These are phyloP conservation scores for Phialophora macrospora DNA, from an alignment of 2,329 filamentous ascomycete species.

Conservation along the genomic window DNA sequence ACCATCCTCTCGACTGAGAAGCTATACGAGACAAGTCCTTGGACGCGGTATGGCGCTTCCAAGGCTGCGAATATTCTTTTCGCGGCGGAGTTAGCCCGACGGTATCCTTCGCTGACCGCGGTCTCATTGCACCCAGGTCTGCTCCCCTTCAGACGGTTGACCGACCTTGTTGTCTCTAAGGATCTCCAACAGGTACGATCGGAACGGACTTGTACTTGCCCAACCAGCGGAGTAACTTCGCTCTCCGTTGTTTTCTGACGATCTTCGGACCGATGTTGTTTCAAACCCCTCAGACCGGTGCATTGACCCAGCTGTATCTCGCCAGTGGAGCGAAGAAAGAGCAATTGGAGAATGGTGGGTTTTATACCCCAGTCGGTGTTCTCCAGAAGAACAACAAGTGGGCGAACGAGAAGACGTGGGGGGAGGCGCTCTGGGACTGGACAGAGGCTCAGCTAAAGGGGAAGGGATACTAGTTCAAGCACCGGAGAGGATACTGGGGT, in stretches of 20 bases:
- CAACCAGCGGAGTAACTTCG: neutral
- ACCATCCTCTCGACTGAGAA: conserved; percentile 46
- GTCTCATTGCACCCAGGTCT: conserved; percentile 4
- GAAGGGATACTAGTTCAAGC: neutral
- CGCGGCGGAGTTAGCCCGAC: conserved; percentile 52
- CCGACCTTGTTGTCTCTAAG: neutral
- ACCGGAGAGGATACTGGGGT: neutral
- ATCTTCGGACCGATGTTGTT: neutral
- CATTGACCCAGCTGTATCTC: conserved; percentile 3
- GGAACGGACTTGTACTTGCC: conserved; percentile 2
- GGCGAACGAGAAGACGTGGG: neutral
- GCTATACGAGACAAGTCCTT: conserved; percentile 46
- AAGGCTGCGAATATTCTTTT: conserved; percentile 58
- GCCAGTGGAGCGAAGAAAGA: neutral
- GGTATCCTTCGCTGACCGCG: conserved; percentile 43
- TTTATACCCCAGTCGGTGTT: conserved; percentile 3
- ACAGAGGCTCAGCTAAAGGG: neutral
- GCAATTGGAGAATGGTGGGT: neutral
- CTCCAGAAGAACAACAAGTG: conserved; percentile 3
- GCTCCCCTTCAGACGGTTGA: neutral
- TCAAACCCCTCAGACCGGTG: neutral
- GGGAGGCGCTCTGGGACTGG: neutral
- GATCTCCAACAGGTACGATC: neutral
- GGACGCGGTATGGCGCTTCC: conserved; percentile 56
- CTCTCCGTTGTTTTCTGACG: neutral